These are phyloP conservation scores for Avena sativa DNA, from an alignment of 176 grass and related monocot genomes.

Conservation along the genomic window DNA sequence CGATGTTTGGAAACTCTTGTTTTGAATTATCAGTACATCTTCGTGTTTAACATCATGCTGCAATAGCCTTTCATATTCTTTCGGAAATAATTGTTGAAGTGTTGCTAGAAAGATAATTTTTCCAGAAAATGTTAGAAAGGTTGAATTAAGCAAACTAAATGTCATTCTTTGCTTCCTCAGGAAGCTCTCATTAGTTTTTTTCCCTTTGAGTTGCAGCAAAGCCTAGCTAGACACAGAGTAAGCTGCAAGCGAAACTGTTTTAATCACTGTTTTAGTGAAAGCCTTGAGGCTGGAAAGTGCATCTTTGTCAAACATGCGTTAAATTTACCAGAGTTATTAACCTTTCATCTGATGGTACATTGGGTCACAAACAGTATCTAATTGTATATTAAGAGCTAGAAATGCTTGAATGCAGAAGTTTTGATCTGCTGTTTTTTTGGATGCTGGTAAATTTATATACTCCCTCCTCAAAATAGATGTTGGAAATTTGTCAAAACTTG, in stretches of 20 bases:
- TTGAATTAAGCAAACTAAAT: slow-evolving; percentile 10
- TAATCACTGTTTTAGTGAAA: neutral
- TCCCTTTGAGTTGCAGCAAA: neutral
- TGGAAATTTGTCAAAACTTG: too few relatives aligned
- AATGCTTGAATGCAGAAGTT: neutral
- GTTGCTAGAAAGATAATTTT: neutral
- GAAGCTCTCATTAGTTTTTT: neutral
- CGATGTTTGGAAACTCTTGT: neutral
- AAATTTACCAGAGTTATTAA: neutral
- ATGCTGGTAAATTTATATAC: slow-evolving; percentile 9
- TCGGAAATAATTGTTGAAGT: neutral
- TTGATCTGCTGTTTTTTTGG: neutral
- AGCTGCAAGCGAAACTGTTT: slow-evolving; percentile 5
- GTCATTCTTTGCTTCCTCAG: neutral
- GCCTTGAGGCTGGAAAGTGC: neutral
- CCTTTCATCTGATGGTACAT: neutral
- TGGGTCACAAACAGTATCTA: neutral
- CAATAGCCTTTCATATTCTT: neutral
- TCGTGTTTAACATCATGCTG: neutral
- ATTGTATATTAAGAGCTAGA: neutral
- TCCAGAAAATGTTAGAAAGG: neutral
- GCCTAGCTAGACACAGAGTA: slow-evolving; percentile 13
- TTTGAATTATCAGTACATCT: neutral
- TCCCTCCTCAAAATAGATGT: too few relatives aligned
- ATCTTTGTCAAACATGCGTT: neutral